These are phyloP conservation scores for Aspergillus tanneri DNA, from an alignment of 2,329 filamentous ascomycete species.

Conservation along the genomic window DNA sequence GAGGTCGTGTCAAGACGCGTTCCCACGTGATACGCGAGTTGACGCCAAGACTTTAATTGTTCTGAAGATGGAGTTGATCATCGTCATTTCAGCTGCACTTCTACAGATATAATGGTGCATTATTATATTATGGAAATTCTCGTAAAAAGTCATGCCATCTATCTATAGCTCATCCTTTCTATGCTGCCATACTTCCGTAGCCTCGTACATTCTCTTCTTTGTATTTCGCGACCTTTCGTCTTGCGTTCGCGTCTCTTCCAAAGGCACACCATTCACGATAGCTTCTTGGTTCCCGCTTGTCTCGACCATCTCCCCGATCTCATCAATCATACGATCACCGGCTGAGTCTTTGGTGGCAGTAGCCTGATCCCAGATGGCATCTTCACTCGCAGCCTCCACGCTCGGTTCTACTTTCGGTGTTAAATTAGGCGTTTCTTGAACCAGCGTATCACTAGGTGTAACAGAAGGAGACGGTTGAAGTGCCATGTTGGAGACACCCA, in stretches of 20 bases:
- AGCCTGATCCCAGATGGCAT: constrained; percentile 22
- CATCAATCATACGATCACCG: constrained; percentile 40
- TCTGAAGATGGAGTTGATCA: too few relatives aligned
- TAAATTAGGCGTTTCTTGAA: constrained; percentile 17
- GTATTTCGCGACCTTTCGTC: constrained; percentile 45
- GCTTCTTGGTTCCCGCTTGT: constrained; percentile 26
- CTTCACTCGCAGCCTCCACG: constrained; percentile 15
- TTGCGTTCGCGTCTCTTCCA: constrained; percentile 36
- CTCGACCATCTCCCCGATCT: constrained; percentile 43
- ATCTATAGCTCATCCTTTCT: constrained; percentile 42
- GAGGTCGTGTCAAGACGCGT: constrained; percentile 31
- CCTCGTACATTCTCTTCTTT: constrained; percentile 52
- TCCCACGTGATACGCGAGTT: constrained; percentile 30
- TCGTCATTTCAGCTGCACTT: too few relatives aligned
- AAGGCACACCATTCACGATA: constrained; percentile 35
- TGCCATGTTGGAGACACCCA: constrained; percentile 42
- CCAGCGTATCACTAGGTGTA: constrained; percentile 18
- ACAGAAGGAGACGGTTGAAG: constrained; percentile 27
- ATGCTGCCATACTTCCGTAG: constrained; percentile 30
- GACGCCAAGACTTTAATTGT: constrained; percentile 1
- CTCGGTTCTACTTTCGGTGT: constrained; percentile 24
- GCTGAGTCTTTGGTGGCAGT: constrained; percentile 23
- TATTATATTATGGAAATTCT: not conserved
- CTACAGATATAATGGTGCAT: too few relatives aligned
- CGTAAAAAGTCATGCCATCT: not conserved